Base-by-base conservation (phyloP, 768 basidiomycete species). In the Tricholoma flavovirens region DNA sequence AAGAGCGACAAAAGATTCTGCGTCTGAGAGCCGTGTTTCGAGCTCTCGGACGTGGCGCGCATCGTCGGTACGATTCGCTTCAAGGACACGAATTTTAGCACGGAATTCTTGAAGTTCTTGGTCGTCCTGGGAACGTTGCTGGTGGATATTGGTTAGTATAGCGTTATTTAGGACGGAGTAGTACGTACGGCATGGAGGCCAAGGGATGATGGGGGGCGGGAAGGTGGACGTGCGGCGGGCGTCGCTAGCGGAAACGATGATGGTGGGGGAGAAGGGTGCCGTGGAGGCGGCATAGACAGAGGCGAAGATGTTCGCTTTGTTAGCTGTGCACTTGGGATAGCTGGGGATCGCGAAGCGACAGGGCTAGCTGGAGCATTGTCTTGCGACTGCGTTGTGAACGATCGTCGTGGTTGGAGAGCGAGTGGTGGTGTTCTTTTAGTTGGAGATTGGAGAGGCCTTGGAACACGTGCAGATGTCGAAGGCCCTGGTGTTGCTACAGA, bases 41-140 rank as follows among this genome's bases (percentile, higher is more conserved):
- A 97, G 83, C 64, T 89, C 87, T 49, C 89, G 86, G 32, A 98
- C 76, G 59, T 84, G 85, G 15, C 90, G 86, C 0, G 89, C 78
- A 65, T 98, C 95, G 53, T 98, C 94, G 1, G 85, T 80, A 14
- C 92, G 87, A 65, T 92, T 88, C 8, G 83, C 82, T 73, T 99
- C 97, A 26, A 97, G 74, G 4, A 94, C 84, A 21, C 91, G 84
- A 26, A 90, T 77, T 69, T 91, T 93, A 26, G 87, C 87, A 40
- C 86, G 83, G 50, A 94, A 74, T 69, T 95, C 92, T 70, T 95
- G 86, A 17, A 83, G 69, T 64, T 88, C 86, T 52, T 78, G 69
- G 55, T 86, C 86, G 59, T 86, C 83, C 56, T 62, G 69, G 50
- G 58, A 56, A 19, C 60, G 67, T 38, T 62, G 59, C 58, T 64